Evolutionary conservation across 306 rosid species (phyloP).

Genomic region (Canavalia ensiformis): DNA sequence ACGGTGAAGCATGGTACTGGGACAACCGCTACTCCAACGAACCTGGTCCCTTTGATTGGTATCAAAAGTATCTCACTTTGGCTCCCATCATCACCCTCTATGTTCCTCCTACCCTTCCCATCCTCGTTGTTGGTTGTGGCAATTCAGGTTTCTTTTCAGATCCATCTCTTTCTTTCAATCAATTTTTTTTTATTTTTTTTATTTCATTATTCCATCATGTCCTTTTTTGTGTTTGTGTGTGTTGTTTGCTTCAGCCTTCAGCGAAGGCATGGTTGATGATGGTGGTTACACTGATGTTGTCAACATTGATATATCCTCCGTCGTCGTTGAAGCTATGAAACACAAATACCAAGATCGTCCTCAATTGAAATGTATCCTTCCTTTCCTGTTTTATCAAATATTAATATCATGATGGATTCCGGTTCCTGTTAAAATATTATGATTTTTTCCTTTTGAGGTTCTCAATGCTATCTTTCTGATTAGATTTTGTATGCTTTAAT

Average conservation of each 20-base stretch:
- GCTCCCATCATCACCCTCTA: conserved; percentile 78
- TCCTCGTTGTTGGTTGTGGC: conserved; percentile 87
- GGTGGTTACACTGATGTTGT: conserved; percentile 83
- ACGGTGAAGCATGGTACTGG: conserved; percentile 93
- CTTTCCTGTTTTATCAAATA: background rate
- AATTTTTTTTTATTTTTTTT: background rate
- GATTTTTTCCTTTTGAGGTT: background rate
- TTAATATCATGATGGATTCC: background rate
- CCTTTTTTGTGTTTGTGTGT: too few species aligned
- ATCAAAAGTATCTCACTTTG: conserved; percentile 77
- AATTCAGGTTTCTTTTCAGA: conserved; percentile 64
- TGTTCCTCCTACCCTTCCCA: conserved; percentile 51
- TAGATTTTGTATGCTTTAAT: background rate
- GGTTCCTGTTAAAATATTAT: background rate
- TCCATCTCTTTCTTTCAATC: background rate
- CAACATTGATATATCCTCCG: conserved; percentile 80
- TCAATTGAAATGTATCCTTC: conserved; percentile 70
- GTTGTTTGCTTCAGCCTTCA: conserved; percentile 62
- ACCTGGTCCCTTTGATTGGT: conserved; percentile 83
- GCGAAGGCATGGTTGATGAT: conserved; percentile 83
- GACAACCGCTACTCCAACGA: conserved; percentile 83
- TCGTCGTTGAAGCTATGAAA: conserved; percentile 82
- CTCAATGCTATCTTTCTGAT: background rate
- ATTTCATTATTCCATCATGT: background rate
- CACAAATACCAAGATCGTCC: conserved; percentile 61